A percentile compares a stretch with the other conserved stretches of the same genome.
Conservation (phyloP, 2,329 filamentous ascomycete genomes). For the Juglanconis oblonga region DNA sequence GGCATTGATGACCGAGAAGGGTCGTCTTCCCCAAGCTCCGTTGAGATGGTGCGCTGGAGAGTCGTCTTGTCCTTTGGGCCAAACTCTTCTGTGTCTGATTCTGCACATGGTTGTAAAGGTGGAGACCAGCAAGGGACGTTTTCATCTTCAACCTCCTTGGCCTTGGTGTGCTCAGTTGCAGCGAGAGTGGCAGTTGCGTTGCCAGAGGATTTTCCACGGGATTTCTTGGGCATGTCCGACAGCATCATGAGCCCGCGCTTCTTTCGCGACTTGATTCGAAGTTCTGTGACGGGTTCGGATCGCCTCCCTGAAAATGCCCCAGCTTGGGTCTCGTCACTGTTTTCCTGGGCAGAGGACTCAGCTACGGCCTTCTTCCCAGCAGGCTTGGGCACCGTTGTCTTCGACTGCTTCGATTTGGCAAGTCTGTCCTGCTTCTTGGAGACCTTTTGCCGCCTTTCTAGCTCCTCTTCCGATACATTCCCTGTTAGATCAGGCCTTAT, state of each 20-base stretch:
- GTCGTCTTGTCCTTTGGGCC: not conserved
- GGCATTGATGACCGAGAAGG: not conserved
- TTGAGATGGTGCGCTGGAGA: not conserved
- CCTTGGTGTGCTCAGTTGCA: not conserved
- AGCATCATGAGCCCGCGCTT: conserved; percentile 48
- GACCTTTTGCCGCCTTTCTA: not conserved
- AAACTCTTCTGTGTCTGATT: not conserved
- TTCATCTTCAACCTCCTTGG: not conserved
- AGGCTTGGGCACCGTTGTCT: not conserved
- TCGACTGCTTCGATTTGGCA: not conserved
- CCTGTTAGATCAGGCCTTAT: not conserved
- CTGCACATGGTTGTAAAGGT: not conserved
- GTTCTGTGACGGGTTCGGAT: conserved; percentile 37
- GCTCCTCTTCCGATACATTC: not conserved
- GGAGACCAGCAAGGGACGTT: not conserved
- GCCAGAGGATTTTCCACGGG: conserved; percentile 9
- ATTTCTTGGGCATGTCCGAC: conserved; percentile 30
- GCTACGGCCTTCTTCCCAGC: not conserved
- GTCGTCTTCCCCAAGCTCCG: conserved; percentile 3
- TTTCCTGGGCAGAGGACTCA: too few species aligned
- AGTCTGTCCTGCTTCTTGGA: not conserved
- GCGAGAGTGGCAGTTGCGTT: not conserved
- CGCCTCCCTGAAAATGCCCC: not conserved
- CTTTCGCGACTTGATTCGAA: conserved; percentile 45
- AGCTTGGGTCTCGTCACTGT: not conserved